Base-by-base conservation (phyloP, 768 basidiomycete genomes). In the Peribolospora baueri region DNA sequence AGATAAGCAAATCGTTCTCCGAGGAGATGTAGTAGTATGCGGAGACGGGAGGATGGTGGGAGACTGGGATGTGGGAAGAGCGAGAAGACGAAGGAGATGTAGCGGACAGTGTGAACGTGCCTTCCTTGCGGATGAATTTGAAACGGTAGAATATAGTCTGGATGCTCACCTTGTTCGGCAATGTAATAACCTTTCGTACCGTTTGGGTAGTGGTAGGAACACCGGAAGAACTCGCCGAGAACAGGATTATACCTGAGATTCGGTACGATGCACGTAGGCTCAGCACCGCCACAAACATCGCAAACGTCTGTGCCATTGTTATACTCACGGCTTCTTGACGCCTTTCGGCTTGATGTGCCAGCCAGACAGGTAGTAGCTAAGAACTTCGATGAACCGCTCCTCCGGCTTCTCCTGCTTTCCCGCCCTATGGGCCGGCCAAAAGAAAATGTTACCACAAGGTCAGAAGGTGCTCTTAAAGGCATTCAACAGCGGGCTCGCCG, bases 341-440 rank as follows among this genome's bases (percentile, higher is more conserved):
- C 66, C 93, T 70, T 84, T 90, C 61, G 93, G 90, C 69, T 95
- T 95, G 71, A 95, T 90, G 69, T 97, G 93, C 93, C 93, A 98
- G 36, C 93, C 93, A n/a, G 84, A 81, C 50, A 98, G 79, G 66
- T 95, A 98, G 67, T 90, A 93, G 59, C 83, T 81, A 42, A 95
- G 73, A 2, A 97, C 86, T 51, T 79, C 76, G 59, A 91, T 74
- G 67, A 95, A 95, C 48, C 93, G 73, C 65, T 91, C 88, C 66
- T 91, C 82, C 41, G 85, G 76, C 63, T 86, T 79, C 46, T 75
- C 72, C 64, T 77, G 79, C n/a, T 76, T 66, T 60, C 84, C 85
- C 49, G 84, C 82, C 46, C 90, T 91, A 36, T 55, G 56, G 60
- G 51, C 52, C 13, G 39, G 25, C 37, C 5, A n/a, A 11, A 8